A percentile compares a stretch with the other conserved stretches of the same genome.
phyloP scores from a whole-genome alignment of 495 filamentous ascomycete species.

The Neurospora sp. region DNA sequence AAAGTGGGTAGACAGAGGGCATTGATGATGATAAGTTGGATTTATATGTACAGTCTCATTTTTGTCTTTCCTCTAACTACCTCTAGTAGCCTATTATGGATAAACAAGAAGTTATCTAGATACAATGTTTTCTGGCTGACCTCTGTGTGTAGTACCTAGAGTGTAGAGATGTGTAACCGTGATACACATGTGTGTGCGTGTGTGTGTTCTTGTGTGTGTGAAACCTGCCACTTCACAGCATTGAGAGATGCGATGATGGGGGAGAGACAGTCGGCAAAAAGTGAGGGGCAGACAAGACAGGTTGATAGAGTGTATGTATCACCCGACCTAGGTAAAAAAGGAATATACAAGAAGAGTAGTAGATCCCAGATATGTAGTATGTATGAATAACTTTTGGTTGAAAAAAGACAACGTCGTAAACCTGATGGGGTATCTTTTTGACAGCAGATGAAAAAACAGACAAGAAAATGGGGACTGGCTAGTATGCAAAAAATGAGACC shows the following conservation, averaged over 20 bases:
- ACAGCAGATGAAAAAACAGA: conserved; percentile 2
- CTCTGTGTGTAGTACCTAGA: not conserved
- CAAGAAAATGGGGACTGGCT: not conserved
- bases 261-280: not conserved
- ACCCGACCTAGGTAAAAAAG: not conserved
- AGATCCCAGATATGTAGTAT: not conserved
- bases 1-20: too few species aligned
- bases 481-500: not conserved
- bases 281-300: not conserved
- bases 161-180: not conserved
- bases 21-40: too few species aligned
- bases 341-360: not conserved
- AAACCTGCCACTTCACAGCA: not conserved
- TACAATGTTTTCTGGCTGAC: not conserved
- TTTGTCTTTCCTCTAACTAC: not conserved
- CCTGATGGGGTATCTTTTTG: conserved; percentile 16
- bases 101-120: not conserved
- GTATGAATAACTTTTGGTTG: not conserved
- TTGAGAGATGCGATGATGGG: not conserved
- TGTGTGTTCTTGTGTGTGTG: not conserved
- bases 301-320: not conserved
- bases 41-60: not conserved
- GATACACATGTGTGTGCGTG: not conserved
- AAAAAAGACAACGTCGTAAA: not conserved
- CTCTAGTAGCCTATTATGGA: not conserved